Evolutionary conservation across 208 protist species (phyloP), one percentile per base, ranked within the genome.

Genomic region (Leptomonas pyrrhocoris): DNA sequence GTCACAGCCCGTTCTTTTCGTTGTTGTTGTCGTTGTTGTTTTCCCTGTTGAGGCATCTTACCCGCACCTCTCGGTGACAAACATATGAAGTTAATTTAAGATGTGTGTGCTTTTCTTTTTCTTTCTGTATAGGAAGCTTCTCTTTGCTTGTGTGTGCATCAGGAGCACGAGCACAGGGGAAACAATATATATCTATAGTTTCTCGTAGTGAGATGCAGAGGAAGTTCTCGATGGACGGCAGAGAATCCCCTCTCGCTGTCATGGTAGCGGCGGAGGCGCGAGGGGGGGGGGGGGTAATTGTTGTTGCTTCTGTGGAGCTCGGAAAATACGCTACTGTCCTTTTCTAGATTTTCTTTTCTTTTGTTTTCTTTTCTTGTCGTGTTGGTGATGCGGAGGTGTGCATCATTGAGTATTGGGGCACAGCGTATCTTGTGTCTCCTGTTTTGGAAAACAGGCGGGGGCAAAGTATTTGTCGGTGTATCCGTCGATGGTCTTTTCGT

Each of bases 301-400:
- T n/a, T n/a, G n/a, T n/a, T n/a, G n/a, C n/a, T 30, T 54, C 11
- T 19, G 8, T 30, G 19, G 49, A 31, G 15, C 15, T 54, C 6
- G 23, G 45, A 9, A 11, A 49, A 49, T 11, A 54, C 8, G 19
- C 5, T 38, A 7, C 18, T 56, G 51, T 56, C 38, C 2, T 53
- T 53, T 57, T 57, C 21, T 59, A 13, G 25, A 15, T 12, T 9
- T 69, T 42, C 9, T 23, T 54, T 54, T 45, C 62, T 69, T 51
- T 60, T 31, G n/a, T 68, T 68, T 58, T 68, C 34, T 13, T 57
- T 57, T 51, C 42, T n/a, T 58, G 27, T 43, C 38, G 30, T 62
- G 16, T 27, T 48, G 31, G 27, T 36, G 45, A 6, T 55, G n/a
- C n/a, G n/a, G n/a, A n/a, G n/a, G n/a, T n/a, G n/a, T n/a, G n/a